Conservation (phyloP, 768 basidiomycete species). For the Suillus bovinus region DNA sequence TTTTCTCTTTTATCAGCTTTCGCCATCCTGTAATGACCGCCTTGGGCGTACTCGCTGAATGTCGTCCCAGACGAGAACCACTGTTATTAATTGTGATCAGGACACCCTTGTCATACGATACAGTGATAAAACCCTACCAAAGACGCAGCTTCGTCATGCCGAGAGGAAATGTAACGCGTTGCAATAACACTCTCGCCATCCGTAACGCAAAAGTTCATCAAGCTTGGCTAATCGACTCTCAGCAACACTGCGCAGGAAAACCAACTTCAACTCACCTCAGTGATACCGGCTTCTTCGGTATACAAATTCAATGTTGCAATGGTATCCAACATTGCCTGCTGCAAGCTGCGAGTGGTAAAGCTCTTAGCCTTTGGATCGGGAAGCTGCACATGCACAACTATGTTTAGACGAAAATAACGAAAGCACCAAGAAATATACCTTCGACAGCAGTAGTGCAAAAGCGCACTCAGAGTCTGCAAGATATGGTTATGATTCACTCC, state of each 20-base stretch:
- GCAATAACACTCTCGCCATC: slow-evolving; percentile 94
- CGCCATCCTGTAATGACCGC: slow-evolving; percentile 92
- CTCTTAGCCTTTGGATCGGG: slow-evolving; percentile 74
- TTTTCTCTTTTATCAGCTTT: slow-evolving; percentile 95
- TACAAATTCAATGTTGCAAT: slow-evolving; percentile 77
- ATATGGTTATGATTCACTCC: slow-evolving; percentile 1
- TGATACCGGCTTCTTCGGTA: slow-evolving; percentile 69
- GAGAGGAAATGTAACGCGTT: slow-evolving; percentile 92
- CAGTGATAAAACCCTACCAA: slow-evolving; percentile 45
- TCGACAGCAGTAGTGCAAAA: slow-evolving; percentile 88
- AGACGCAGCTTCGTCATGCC: slow-evolving; percentile 89
- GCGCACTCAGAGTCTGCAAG: slow-evolving; percentile 92
- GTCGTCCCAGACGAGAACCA: slow-evolving; percentile 97
- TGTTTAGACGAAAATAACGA: neutral
- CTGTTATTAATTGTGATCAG: slow-evolving; percentile 33
- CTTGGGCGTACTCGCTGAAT: slow-evolving; percentile 86
- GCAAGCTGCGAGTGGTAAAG: slow-evolving; percentile 72
- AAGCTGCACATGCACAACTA: slow-evolving; percentile 48
- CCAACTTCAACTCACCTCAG: slow-evolving; percentile 50
- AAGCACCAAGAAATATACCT: slow-evolving; percentile 40
- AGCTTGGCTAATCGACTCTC: slow-evolving; percentile 58
- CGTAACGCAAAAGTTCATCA: slow-evolving; percentile 96
- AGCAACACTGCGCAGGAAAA: neutral
- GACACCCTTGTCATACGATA: slow-evolving; percentile 10
- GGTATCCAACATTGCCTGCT: slow-evolving; percentile 87